Base-by-base conservation (phyloP, 23 red algal species). In the Gracilaria gracilis region DNA sequence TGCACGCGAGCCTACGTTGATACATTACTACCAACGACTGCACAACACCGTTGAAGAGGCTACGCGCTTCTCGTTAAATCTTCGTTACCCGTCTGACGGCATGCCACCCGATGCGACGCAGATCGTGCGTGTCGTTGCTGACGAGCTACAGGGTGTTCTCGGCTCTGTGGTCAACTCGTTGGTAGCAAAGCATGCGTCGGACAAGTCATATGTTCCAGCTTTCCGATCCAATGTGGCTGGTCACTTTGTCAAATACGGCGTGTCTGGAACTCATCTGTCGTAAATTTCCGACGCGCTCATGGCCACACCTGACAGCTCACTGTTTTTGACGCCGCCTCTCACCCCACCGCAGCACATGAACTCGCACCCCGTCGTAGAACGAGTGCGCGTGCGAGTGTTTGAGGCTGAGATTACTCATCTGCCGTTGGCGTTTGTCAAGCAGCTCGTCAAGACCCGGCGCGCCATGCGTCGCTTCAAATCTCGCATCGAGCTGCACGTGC, bases 381-480 rank as follows among this genome's bases (percentile, higher is more conserved):
- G 37, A 28, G 75, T 51, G 55, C 86, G 86, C 11, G 86, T 89
- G 23, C 86, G 86, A 25, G 86, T 89, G 35, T 89, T 67, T 67
- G n/a, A n/a, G n/a, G n/a, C n/a, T n/a, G n/a, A n/a, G n/a, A n/a
- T n/a, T n/a, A n/a, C n/a, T n/a, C n/a, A 67, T 80, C 86, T 89
- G 6, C 86, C 86, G 34, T 31, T 89, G 35, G 21, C 36, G 17
- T 29, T 89, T 58, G 55, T 32, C 19, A 73, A 89, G 57, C 80
- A 61, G 86, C 33, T 89, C 17, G 55, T 89, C 21, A 67, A 51
- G 42, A 71, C 24, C 33, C 50, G 86, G 23, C 50, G 42, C 0
- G 40, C 62, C 9, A 61, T 89, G 69, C 42, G 61, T 57, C 42
- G 75, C 13, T 79, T 74, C 17, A 61, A 79, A n/a, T 64, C 55